Evolutionary conservation across 2,329 filamentous ascomycete genomes (phyloP).

Genomic region (Leptographium wingfieldii): DNA sequence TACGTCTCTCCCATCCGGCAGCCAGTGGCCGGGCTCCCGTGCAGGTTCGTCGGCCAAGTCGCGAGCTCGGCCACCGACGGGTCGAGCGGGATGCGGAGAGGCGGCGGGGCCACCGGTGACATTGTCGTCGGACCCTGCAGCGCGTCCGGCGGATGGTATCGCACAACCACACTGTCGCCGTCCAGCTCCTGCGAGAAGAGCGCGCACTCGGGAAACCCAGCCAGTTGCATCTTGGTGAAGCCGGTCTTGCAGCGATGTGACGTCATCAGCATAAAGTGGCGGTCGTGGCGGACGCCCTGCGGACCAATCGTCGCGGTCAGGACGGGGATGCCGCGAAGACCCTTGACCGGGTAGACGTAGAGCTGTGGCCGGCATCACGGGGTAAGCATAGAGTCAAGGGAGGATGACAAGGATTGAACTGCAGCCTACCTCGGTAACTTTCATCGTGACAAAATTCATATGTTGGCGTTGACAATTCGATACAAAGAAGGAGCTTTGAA

Average conservation of each 20-base stretch:
- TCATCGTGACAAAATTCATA: not conserved
- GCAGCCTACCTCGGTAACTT: not conserved
- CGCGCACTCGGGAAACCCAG: slow-evolving; percentile 43
- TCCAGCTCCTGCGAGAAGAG: slow-evolving; percentile 50
- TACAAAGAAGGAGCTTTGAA: not conserved
- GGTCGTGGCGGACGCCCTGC: slow-evolving; percentile 54
- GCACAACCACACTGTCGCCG: slow-evolving; percentile 25
- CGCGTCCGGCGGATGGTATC: slow-evolving; percentile 21
- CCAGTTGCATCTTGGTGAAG: slow-evolving; percentile 47
- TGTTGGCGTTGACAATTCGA: not conserved
- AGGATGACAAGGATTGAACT: not conserved
- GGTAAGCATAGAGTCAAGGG: too few species aligned
- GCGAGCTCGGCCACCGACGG: slow-evolving; percentile 35
- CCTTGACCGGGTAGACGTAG: slow-evolving; percentile 65
- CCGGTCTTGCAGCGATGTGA: slow-evolving; percentile 24
- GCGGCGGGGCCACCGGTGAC: slow-evolving; percentile 16
- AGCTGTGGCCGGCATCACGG: slow-evolving; percentile 28
- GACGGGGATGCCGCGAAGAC: slow-evolving; percentile 48
- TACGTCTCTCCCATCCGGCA: slow-evolving; percentile 50
- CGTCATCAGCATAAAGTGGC: slow-evolving; percentile 57
- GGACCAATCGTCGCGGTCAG: slow-evolving; percentile 38
- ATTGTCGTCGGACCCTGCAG: slow-evolving; percentile 19
- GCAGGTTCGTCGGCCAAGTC: slow-evolving; percentile 41
- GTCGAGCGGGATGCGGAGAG: slow-evolving; percentile 34
- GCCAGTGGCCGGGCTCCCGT: slow-evolving; percentile 42